Percentiles rank a stretch among this genome's conserved stretches.
phyloP scores from a whole-genome alignment of 164 flowering plant species.

The Stephania yunnanensis region DNA sequence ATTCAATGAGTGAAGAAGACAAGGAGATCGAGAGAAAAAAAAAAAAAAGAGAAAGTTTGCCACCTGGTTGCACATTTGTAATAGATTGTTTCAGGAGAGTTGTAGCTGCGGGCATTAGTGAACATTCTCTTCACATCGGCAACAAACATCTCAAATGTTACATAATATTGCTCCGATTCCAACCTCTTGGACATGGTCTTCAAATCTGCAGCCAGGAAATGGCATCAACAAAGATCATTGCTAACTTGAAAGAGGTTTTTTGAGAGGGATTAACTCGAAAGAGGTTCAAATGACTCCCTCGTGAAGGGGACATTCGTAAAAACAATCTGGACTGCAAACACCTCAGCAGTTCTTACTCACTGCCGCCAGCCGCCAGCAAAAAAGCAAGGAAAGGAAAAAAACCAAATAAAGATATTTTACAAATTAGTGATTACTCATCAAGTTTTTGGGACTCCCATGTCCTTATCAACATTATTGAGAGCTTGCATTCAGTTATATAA shows the following conservation, averaged over 20 bases:
- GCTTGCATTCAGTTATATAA: neutral
- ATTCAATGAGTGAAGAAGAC: neutral
- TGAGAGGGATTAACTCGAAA: too few relatives aligned
- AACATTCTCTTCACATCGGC: slow-evolving; percentile 92
- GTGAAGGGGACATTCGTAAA: too few relatives aligned
- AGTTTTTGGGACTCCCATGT: neutral
- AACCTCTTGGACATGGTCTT: slow-evolving; percentile 90
- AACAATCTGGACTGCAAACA: neutral
- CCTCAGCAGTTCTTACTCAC: neutral
- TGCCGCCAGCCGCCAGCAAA: neutral
- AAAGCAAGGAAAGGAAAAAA: too few relatives aligned
- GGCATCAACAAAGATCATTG: neutral
- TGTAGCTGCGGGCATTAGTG: slow-evolving; percentile 82
- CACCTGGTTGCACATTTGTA: slow-evolving; percentile 88
- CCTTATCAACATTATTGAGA: neutral
- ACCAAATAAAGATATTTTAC: neutral
- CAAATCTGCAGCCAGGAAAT: slow-evolving; percentile 49
- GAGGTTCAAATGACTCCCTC: too few relatives aligned
- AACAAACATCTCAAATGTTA: slow-evolving; percentile 96
- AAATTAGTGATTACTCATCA: neutral
- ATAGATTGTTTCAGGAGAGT: slow-evolving; percentile 93
- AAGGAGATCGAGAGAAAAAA: too few relatives aligned
- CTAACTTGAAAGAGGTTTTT: neutral
- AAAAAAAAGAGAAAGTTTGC: slow-evolving; percentile 4
- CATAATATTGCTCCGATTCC: slow-evolving; percentile 87